A percentile compares a stretch with the other conserved stretches of the same genome.
Evolutionary conservation across 768 basidiomycete species (phyloP).

Genomic region (Cystofilobasidium ferigula): DNA sequence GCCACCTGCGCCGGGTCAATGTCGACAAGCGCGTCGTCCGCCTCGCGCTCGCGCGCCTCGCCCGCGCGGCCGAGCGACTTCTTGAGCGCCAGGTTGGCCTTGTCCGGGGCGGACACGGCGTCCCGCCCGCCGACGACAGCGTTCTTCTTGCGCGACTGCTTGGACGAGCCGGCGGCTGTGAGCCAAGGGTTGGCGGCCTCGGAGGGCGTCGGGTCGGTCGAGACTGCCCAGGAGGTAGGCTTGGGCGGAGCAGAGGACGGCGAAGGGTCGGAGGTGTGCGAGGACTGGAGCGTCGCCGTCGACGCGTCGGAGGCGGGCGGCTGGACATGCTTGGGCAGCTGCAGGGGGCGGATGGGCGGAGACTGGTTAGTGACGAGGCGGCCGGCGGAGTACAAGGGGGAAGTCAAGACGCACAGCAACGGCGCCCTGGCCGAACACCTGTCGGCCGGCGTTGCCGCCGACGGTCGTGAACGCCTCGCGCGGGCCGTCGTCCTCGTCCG

Average conservation of each 20-base stretch:
- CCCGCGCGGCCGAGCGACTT: slow-evolving; percentile 43
- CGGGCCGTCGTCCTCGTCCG: slow-evolving; percentile 12
- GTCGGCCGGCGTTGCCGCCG: slow-evolving; percentile 39
- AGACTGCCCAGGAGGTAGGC: slow-evolving; percentile 32
- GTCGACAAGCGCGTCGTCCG: slow-evolving; percentile 69
- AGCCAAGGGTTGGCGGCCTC: slow-evolving; percentile 72
- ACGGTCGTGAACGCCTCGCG: slow-evolving; percentile 33
- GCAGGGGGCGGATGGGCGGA: background rate
- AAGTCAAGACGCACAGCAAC: slow-evolving; percentile 13
- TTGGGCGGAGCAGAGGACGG: slow-evolving; percentile 7
- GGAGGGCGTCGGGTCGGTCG: slow-evolving; percentile 30
- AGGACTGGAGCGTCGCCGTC: slow-evolving; percentile 56
- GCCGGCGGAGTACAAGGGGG: slow-evolving; percentile 1
- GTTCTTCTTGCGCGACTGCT: slow-evolving; percentile 59
- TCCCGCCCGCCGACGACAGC: slow-evolving; percentile 53
- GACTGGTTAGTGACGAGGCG: background rate
- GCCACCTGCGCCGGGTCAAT: slow-evolving; percentile 45
- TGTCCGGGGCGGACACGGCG: slow-evolving; percentile 21
- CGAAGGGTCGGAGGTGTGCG: slow-evolving; percentile 15
- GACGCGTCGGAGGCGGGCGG: slow-evolving; percentile 41
- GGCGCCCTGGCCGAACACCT: slow-evolving; percentile 34
- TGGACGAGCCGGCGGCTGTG: slow-evolving; percentile 41
- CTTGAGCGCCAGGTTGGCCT: slow-evolving; percentile 22
- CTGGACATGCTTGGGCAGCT: slow-evolving; percentile 5
- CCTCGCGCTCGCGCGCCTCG: slow-evolving; percentile 50